Evolutionary conservation across 208 protist genomes (phyloP), one percentile per base, ranked within the genome.

Genomic region (Trypanosoma brucei): DNA sequence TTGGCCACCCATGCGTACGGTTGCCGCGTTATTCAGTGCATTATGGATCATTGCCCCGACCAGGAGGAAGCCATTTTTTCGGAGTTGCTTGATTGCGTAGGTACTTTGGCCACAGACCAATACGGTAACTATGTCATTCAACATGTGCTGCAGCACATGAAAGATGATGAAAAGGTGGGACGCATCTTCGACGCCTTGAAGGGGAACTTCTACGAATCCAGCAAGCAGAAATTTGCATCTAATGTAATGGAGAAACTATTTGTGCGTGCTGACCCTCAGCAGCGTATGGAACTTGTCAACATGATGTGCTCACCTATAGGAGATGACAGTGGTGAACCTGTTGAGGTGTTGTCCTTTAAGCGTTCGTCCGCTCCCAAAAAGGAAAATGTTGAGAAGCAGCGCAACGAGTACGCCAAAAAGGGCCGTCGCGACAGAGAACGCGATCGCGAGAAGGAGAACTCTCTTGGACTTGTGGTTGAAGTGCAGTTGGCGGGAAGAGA

Each of bases 121-220:
- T 99, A 99, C 72, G 98, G 98, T 58, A 99, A 99, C 76, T 99
- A 99, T 73, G 98, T 99, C n/a, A 96, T 99, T 55, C 98, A 99
- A 82, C 97, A 99, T 70, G 84, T 99, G 9, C 72, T 99, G 30
- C 92, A 98, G 66, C 81, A 98, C 70, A 94, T 93, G 38, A 87
- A 77, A 31, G 81, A 83, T 34, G 76, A 86, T 37, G 72, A 87
- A 56, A 89, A 95, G 78, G 84, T 98, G 30, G 66, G 93, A 33
- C 64, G 68, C 55, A 79, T 94, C 59, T 90, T 93, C 67, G 62
- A 65, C 0, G 84, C 76, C 3, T 67, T 93, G 36, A 80, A 87
- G 60, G 72, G 62, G 8, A 75, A 94, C 64, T 94, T 94, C 70
- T 96, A 83, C 60, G 62, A 81, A 61, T 80, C 86, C 65, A 89